These are phyloP conservation scores for Brassica nigra DNA, from an alignment of 345 rosid species.

Conservation along the genomic window DNA sequence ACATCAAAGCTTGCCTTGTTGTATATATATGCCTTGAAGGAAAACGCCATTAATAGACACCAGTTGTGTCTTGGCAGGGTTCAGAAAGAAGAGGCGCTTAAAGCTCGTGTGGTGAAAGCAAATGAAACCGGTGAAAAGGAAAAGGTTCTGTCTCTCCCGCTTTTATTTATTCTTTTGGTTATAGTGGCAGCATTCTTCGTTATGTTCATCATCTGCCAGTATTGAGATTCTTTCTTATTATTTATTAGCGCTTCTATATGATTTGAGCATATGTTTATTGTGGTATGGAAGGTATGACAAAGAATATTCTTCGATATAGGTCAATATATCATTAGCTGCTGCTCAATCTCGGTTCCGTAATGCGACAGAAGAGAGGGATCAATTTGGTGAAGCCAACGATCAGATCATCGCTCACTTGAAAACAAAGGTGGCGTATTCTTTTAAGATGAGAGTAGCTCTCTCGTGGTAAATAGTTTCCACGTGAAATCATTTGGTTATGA, in stretches of 20 bases:
- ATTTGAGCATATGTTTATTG: not conserved
- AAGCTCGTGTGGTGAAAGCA: conserved; percentile 79
- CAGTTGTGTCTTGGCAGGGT: conserved; percentile 43
- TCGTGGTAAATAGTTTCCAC: not conserved
- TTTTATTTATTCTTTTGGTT: conserved; percentile 14
- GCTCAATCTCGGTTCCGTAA: conserved; percentile 78
- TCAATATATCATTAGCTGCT: conserved; percentile 85
- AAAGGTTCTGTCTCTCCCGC: conserved; percentile 50
- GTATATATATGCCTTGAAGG: conserved; percentile 10
- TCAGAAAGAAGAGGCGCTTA: conserved; percentile 89
- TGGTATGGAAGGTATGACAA: not conserved
- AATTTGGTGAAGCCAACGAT: conserved; percentile 91
- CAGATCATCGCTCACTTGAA: conserved; percentile 81
- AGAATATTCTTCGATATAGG: conserved; percentile 50
- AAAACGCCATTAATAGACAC: conserved; percentile 12
- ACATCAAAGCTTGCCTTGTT: conserved; percentile 14
- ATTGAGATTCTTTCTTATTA: conserved; percentile 24
- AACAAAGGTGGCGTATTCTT: conserved; percentile 59
- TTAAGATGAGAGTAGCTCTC: conserved; percentile 18
- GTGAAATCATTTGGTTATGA: conserved; percentile 24
- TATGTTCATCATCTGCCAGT: conserved; percentile 17
- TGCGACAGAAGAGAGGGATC: conserved; percentile 87
- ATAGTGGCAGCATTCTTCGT: conserved; percentile 4
- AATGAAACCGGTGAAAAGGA: conserved; percentile 76
- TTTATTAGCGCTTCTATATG: not conserved